Percentiles rank a stretch among this genome's conserved stretches.
These are phyloP conservation scores for Trichocladium antarcticum DNA, from an alignment of 495 filamentous ascomycete species.

Conservation along the genomic window DNA sequence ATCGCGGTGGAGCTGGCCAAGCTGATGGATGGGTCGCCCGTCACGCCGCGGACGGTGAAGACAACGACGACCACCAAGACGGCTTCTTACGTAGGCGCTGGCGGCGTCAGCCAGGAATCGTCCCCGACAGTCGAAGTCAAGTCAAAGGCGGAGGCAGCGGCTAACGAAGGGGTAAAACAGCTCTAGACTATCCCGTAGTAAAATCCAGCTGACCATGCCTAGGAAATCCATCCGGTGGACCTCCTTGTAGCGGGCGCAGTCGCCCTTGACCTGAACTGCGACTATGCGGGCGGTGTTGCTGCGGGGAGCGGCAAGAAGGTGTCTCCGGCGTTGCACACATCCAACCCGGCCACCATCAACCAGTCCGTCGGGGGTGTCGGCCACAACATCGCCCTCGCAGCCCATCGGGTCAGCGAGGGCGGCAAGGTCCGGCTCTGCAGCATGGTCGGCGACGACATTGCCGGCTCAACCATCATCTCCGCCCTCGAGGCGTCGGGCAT, in stretches of 20 bases:
- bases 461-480: constrained; percentile 58
- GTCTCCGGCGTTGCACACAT: constrained; percentile 59
- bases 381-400: constrained; percentile 79
- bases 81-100: background rate
- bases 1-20: constrained; percentile 67
- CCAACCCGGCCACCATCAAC: constrained; percentile 68
- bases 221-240: constrained; percentile 32
- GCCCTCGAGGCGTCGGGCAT: constrained; percentile 52
- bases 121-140: background rate
- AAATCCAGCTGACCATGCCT: background rate
- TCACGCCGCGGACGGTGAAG: constrained; percentile 4
- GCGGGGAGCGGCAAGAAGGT: constrained; percentile 2
- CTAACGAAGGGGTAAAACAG: background rate
- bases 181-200: background rate
- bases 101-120: background rate
- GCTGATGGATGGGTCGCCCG: constrained; percentile 28
- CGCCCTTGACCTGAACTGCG: constrained; percentile 78
- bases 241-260: constrained; percentile 84
- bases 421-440: constrained; percentile 55
- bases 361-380: constrained; percentile 89
- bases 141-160: background rate
- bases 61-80: background rate
- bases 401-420: constrained; percentile 41
- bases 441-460: constrained; percentile 63
- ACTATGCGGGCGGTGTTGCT: constrained; percentile 39